Evolutionary conservation across 257 asterid species (phyloP).

Genomic region (Nicotiana otophora): DNA sequence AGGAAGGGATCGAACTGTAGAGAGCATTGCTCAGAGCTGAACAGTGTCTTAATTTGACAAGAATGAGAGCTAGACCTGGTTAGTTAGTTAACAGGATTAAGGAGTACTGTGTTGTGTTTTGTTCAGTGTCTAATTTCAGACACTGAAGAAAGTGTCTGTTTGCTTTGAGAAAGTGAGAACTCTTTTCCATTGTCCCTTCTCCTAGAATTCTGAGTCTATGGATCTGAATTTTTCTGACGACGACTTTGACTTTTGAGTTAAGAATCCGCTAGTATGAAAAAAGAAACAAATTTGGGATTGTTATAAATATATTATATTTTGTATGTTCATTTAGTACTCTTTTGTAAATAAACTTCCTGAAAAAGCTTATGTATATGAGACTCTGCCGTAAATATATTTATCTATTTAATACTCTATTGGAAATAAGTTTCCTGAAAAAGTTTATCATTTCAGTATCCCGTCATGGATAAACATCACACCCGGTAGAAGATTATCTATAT

Average conservation of each 20-base stretch:
- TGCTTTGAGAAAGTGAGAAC: background rate
- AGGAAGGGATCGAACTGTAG: background rate
- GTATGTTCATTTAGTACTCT: too few species aligned
- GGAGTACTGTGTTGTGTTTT: background rate
- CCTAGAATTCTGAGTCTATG: background rate
- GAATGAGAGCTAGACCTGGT: background rate
- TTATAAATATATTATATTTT: too few species aligned
- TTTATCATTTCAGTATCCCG: too few species aligned
- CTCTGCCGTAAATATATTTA: too few species aligned
- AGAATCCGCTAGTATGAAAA: too few species aligned
- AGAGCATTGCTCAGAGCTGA: background rate
- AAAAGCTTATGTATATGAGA: too few species aligned
- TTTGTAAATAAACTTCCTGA: too few species aligned
- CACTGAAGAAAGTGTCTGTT: background rate
- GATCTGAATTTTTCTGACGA: background rate
- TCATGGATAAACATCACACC: too few species aligned
- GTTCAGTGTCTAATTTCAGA: background rate
- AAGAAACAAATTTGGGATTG: too few species aligned
- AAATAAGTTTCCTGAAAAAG: too few species aligned
- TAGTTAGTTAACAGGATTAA: background rate
- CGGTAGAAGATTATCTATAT: too few species aligned
- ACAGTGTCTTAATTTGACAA: background rate
- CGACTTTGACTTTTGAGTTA: background rate
- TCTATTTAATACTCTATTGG: too few species aligned
- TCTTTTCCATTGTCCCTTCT: background rate